Conservation (phyloP, 176 grass and related monocot genomes). For the Hordeum marinum region DNA sequence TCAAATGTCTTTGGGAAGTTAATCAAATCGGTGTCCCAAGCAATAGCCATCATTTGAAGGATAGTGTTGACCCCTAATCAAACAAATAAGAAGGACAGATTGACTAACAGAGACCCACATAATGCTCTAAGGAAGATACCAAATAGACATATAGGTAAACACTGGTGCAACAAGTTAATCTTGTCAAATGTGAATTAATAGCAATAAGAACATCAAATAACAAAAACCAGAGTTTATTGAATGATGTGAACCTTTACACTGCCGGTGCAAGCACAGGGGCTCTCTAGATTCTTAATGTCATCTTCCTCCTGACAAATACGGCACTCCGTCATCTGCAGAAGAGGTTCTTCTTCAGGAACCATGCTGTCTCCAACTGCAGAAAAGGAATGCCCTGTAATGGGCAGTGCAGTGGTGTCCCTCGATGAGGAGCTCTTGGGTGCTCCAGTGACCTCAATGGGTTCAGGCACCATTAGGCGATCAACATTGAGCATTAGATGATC, state of each 20-base stretch:
- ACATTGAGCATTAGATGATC: slow-evolving; percentile 49
- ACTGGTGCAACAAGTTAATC: not conserved
- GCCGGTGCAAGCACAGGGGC: slow-evolving; percentile 71
- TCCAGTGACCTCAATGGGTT: slow-evolving; percentile 21
- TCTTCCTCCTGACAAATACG: slow-evolving; percentile 95
- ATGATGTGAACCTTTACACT: slow-evolving; percentile 67
- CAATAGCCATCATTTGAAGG: not conserved
- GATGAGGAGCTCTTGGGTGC: slow-evolving; percentile 28
- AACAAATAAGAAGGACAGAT: not conserved
- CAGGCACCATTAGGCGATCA: slow-evolving; percentile 38
- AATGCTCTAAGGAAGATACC: not conserved
- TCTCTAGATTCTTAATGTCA: slow-evolving; percentile 69
- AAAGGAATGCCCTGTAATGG: slow-evolving; percentile 13
- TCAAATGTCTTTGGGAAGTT: not conserved
- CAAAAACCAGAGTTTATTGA: not conserved
- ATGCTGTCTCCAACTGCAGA: slow-evolving; percentile 28
- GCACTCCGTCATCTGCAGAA: slow-evolving; percentile 68
- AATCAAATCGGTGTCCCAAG: not conserved
- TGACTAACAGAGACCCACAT: not conserved
- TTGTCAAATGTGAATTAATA: not conserved
- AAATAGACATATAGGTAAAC: not conserved
- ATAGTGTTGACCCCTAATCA: not conserved
- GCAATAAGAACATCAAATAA: slow-evolving; percentile 13
- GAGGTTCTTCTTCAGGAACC: slow-evolving; percentile 63
- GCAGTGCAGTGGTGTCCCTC: slow-evolving; percentile 14